phyloP scores from a whole-genome alignment of 129 eudicot species.

The Lactuca sativa region DNA sequence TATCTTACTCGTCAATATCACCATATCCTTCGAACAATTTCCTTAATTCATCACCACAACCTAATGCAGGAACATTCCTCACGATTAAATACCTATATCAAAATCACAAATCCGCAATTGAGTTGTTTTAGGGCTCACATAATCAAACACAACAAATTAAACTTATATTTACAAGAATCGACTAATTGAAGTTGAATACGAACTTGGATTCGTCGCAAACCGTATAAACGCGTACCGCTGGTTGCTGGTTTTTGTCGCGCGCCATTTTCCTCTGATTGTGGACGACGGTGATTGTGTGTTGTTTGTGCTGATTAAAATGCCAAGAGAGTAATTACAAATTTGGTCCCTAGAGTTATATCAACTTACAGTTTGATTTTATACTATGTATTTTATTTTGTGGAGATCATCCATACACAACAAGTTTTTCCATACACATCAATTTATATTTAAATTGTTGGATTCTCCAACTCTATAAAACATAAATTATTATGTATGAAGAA shows the following conservation, averaged over 20 bases:
- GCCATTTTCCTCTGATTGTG: constrained; percentile 42
- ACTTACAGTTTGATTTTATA: too few species aligned
- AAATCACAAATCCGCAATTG: constrained; percentile 7
- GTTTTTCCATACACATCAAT: too few species aligned
- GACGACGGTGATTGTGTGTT: neutral
- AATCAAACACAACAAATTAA: neutral
- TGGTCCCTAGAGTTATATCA: neutral
- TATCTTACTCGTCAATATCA: constrained; percentile 68
- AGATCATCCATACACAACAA: too few species aligned
- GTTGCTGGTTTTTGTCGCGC: constrained; percentile 59
- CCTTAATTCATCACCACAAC: constrained; percentile 82
- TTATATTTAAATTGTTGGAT: too few species aligned
- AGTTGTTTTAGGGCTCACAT: constrained; percentile 16
- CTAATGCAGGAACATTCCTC: constrained; percentile 87
- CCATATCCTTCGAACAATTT: constrained; percentile 71
- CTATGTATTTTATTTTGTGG: too few species aligned
- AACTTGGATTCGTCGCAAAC: constrained; percentile 95
- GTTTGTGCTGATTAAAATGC: constrained; percentile 2
- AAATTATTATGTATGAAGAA: too few species aligned
- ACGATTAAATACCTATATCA: constrained; percentile 65
- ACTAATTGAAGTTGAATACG: constrained; percentile 12
- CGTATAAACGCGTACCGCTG: constrained; percentile 88
- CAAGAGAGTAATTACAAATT: too few species aligned
- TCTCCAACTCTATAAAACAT: too few species aligned
- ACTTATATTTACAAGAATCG: neutral